Percentiles rank a stretch among this genome's conserved stretches.
Evolutionary conservation across 257 asterid species (phyloP).

Genomic region (Avicennia marina): DNA sequence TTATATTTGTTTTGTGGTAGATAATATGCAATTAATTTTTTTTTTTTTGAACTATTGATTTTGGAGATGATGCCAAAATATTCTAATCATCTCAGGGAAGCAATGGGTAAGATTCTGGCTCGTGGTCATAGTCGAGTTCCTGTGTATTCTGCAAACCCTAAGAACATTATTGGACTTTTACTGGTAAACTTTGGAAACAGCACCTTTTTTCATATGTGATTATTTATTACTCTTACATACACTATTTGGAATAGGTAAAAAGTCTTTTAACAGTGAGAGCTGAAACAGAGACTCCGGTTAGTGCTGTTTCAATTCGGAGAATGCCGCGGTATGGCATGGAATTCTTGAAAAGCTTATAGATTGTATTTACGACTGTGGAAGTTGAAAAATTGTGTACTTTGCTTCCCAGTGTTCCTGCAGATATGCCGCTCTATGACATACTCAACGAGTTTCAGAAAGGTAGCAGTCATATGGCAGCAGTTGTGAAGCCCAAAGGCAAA

Average conservation of each 20-base stretch:
- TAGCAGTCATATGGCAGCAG: constrained; percentile 85
- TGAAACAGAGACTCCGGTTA: constrained; percentile 77
- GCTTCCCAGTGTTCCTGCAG: constrained; percentile 63
- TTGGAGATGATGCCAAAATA: no score
- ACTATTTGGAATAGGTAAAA: constrained; percentile 41
- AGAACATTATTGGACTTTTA: constrained; percentile 65
- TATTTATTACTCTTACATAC: neutral
- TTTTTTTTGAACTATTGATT: no score
- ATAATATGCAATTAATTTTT: no score
- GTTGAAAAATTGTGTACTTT: neutral
- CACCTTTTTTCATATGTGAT: neutral
- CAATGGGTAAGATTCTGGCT: constrained; percentile 81
- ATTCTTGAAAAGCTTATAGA: neutral
- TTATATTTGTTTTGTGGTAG: no score
- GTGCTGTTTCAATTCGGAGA: constrained; percentile 75
- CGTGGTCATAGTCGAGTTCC: constrained; percentile 91
- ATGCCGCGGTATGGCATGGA: constrained; percentile 54
- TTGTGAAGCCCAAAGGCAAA: constrained; percentile 53
- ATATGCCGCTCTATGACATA: constrained; percentile 78
- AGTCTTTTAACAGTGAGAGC: constrained; percentile 79
- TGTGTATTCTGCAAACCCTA: constrained; percentile 71
- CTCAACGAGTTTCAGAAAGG: constrained; percentile 76
- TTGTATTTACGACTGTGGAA: neutral
- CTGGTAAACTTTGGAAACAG: constrained; percentile 34
- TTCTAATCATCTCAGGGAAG: constrained; percentile 59